Evolutionary conservation across 2,329 filamentous ascomycete species (phyloP).

Genomic region (Scopulariopsis brevicaulis): DNA sequence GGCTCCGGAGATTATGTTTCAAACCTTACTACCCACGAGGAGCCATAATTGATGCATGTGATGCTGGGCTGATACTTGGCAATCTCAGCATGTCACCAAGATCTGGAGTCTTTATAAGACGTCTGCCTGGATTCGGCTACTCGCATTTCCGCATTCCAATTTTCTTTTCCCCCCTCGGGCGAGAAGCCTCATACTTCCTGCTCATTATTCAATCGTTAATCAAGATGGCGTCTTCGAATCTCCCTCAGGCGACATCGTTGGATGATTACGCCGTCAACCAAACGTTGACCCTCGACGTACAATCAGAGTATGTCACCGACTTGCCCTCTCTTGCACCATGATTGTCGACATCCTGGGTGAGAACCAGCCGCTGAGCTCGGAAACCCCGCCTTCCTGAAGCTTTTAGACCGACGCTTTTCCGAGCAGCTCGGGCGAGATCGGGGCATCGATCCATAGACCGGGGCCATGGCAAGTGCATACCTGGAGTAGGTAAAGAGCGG

Average conservation of each 20-base stretch:
- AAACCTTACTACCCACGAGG: too few relatives aligned
- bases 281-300: not conserved
- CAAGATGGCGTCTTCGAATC: not conserved
- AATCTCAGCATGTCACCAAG: too few relatives aligned
- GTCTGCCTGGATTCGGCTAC: not conserved
- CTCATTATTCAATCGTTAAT: not conserved
- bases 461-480: not conserved
- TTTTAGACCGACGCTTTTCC: not conserved
- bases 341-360: not conserved
- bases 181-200: not conserved
- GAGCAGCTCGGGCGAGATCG: not conserved
- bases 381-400: not conserved
- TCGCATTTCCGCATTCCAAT: not conserved
- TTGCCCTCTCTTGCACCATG: not conserved
- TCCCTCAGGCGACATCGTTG: not conserved
- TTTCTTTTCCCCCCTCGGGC: not conserved
- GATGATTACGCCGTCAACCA: not conserved
- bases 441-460: not conserved
- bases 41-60: too few relatives aligned
- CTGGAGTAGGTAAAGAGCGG: not conserved
- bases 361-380: not conserved
- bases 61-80: too few relatives aligned
- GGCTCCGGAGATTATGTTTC: too few relatives aligned
- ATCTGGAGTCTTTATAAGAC: not conserved
- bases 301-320: not conserved